Evolutionary conservation across 306 rosid species (phyloP).

Genomic region (Dryas drummondii): DNA sequence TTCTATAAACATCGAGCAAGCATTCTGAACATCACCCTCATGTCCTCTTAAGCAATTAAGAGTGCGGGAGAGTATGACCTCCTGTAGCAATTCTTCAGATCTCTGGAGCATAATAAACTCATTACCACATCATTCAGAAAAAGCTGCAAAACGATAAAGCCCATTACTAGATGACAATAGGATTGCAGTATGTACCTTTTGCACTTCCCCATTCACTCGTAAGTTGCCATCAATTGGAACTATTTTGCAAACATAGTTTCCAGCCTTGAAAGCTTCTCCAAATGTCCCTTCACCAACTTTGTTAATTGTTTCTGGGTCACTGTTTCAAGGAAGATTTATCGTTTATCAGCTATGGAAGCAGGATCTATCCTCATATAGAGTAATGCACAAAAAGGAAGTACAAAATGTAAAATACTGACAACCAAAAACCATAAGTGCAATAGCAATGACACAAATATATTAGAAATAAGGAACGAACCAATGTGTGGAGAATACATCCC

Average conservation of each 20-base stretch:
- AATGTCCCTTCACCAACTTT: conserved; percentile 95
- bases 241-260: conserved; percentile 75
- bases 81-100: conserved; percentile 86
- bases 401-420: conserved; percentile 7
- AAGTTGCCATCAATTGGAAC: conserved; percentile 89
- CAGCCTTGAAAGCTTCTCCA: conserved; percentile 92
- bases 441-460: background rate
- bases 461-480: conserved; percentile 47
- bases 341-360: conserved; percentile 26
- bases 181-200: conserved; percentile 58
- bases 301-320: conserved; percentile 51
- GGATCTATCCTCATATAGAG: conserved; percentile 13
- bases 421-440: background rate
- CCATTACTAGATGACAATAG: background rate
- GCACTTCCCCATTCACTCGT: conserved; percentile 81
- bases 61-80: conserved; percentile 85
- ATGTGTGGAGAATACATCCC: conserved; percentile 58
- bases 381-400: background rate
- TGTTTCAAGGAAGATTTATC: conserved; percentile 36
- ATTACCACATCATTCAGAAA: conserved; percentile 7
- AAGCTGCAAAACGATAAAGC: conserved; percentile 1
- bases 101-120: conserved; percentile 46
- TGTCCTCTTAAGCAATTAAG: conserved; percentile 66
- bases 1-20: conserved; percentile 67
- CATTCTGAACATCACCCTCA: conserved; percentile 40